These are phyloP conservation scores for Oryza glaberrima DNA, from an alignment of 176 grass and related monocot genomes.

Conservation along the genomic window DNA sequence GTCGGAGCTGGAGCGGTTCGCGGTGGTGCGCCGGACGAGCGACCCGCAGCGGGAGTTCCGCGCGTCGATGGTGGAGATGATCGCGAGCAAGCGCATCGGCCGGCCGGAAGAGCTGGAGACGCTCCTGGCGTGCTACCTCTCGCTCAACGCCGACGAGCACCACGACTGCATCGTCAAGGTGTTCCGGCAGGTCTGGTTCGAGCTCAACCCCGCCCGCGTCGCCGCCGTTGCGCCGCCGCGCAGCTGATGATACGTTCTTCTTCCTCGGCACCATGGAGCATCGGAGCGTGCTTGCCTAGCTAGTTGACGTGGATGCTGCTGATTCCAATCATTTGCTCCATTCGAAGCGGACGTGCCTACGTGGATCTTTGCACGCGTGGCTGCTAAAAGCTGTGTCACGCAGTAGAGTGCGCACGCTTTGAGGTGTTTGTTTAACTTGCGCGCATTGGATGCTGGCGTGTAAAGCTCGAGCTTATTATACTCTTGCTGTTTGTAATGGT, in stretches of 20 bases:
- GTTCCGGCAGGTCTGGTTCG: slow-evolving; percentile 85
- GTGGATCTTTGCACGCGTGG: slow-evolving; percentile 45
- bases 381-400: slow-evolving; percentile 19
- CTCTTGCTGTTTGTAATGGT: neutral
- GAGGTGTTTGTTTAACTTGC: slow-evolving; percentile 10
- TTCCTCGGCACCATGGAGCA: neutral
- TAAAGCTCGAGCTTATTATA: neutral
- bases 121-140: slow-evolving; percentile 85
- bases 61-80: slow-evolving; percentile 93
- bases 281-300: slow-evolving; percentile 5
- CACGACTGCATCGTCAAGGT: slow-evolving; percentile 92
- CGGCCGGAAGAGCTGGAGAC: slow-evolving; percentile 81
- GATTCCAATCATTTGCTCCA: neutral
- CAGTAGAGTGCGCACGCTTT: slow-evolving; percentile 11
- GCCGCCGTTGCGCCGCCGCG: slow-evolving; percentile 3
- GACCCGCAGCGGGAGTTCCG: slow-evolving; percentile 80
- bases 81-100: slow-evolving; percentile 68
- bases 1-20: slow-evolving; percentile 65
- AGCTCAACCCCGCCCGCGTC: slow-evolving; percentile 54
- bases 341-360: slow-evolving; percentile 24
- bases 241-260: neutral
- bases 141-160: slow-evolving; percentile 88
- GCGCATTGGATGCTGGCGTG: slow-evolving; percentile 12
- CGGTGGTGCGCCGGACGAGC: slow-evolving; percentile 74
- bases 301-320: slow-evolving; percentile 38